These are phyloP conservation scores for Tribonema minus DNA, from an alignment of 108 stramenopile species.

Conservation along the genomic window DNA sequence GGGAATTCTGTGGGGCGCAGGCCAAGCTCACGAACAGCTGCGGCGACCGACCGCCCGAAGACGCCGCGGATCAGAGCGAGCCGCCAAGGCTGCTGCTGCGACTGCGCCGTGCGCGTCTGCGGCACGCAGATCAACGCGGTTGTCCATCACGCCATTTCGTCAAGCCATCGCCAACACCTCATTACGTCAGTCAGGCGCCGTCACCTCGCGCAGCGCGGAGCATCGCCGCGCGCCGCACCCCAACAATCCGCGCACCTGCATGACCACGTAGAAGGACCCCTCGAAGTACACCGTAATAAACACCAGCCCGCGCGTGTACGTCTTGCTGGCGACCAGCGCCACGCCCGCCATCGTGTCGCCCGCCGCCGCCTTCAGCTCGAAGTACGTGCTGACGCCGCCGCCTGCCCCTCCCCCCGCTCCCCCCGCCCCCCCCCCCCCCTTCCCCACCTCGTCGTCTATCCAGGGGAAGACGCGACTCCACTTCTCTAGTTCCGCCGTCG, in stretches of 20 bases:
- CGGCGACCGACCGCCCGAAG: no score
- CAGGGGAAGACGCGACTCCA: constrained; percentile 59
- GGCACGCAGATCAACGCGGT: no score
- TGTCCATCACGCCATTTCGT: no score
- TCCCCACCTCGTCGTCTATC: constrained; percentile 59
- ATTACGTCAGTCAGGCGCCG: no score
- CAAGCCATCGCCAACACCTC: no score
- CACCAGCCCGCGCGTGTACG: neutral
- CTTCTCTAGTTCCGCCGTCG: constrained; percentile 51
- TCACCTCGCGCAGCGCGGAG: no score
- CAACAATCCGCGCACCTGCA: constrained; percentile 59
- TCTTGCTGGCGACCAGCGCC: constrained; percentile 47
- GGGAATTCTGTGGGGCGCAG: no score
- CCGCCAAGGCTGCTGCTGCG: no score
- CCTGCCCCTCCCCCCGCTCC: neutral
- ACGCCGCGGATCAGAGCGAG: no score
- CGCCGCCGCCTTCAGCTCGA: constrained; percentile 60
- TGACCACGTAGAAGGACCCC: constrained; percentile 60
- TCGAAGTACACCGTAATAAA: constrained; percentile 64
- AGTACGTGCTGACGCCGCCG: constrained; percentile 55
- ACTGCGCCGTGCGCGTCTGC: no score
- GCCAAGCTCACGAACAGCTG: no score
- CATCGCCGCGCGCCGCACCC: no score
- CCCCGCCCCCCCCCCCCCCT: constrained; percentile 6
- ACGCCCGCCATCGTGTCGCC: neutral